Base-by-base conservation (phyloP, 495 filamentous ascomycete genomes). In the Chaetomium cochliodes region DNA sequence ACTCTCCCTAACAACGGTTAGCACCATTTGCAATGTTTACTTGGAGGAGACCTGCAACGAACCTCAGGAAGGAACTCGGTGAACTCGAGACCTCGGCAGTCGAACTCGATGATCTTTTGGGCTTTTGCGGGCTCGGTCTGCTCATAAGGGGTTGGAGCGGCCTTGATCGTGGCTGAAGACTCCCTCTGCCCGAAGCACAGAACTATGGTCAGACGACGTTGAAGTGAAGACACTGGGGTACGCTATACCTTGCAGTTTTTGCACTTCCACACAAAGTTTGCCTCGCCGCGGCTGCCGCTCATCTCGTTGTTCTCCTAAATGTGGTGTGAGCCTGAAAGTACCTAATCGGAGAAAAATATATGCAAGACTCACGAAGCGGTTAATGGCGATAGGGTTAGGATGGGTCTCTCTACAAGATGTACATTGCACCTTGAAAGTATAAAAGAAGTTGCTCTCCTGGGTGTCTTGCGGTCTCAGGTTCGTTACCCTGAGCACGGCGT, bases 251-350 rank as follows among this genome's bases (percentile, higher is more conserved):
- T 88, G 85, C 92, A 98, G 67, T 91, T 88, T 75, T 92, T 96
- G 82, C 94, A 98, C 73, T 86, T 90, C 93, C 93, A 98, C 53
- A 98, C 94, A 74, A 98, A 97, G 77, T 97, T 97, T 11, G 94
- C 96, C 77, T 98, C 93, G 52, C 94, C 94, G 54, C 90, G 85
- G 76, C 92, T 96, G 18, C 92, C 92, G 61, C 90, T 92, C 70
- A 96, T 87, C 60, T 96, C 93, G 70, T 92, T 88, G 58, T 76
- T 81, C 71, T 96, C 92, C 92, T 98, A 55, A 18, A 55, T 23
- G 9, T 49, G 22, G 37, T n/a, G 49, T 41, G 51, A 20, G 65
- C 11, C n/a, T 0, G 16, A n/a, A n/a, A n/a, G n/a, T 15, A 5
- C 20, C 23, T 23, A 7, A 20, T 15, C 4, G 23, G 6, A 13